These are phyloP conservation scores for Hapsidospora chrysogenum DNA, from an alignment of 495 filamentous ascomycete genomes.

Conservation along the genomic window DNA sequence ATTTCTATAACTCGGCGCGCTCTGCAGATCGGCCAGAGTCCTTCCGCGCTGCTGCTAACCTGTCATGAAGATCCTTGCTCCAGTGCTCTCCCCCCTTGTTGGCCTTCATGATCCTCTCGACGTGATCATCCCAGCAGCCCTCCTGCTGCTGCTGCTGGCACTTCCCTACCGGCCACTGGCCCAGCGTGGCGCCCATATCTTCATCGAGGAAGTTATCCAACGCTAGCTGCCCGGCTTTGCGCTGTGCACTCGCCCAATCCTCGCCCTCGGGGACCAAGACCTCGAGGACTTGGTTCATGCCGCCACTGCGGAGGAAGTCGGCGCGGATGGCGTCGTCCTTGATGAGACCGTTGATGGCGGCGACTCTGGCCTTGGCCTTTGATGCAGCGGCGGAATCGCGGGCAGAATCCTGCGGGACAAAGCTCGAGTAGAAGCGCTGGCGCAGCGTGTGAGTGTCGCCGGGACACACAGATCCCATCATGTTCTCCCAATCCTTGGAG, in stretches of 20 bases:
- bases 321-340: conserved; percentile 24
- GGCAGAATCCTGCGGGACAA: neutral
- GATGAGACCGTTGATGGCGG: conserved; percentile 23
- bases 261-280: conserved; percentile 20
- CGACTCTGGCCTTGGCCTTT: conserved; percentile 19
- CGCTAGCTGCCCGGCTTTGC: conserved; percentile 31
- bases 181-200: conserved; percentile 34
- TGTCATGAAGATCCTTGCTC: conserved; percentile 13
- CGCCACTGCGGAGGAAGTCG: conserved; percentile 30
- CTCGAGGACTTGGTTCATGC: conserved; percentile 27
- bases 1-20: conserved; percentile 10
- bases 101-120: conserved; percentile 10
- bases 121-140: conserved; percentile 24
- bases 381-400: conserved; percentile 7
- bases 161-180: conserved; percentile 23
- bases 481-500: conserved; percentile 18
- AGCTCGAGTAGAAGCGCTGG: conserved; percentile 3
- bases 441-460: conserved; percentile 10
- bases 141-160: conserved; percentile 4
- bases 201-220: conserved; percentile 44
- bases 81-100: conserved; percentile 12
- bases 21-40: conserved; percentile 1
- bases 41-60: conserved; percentile 10
- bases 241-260: conserved; percentile 22
- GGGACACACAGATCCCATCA: conserved; percentile 14